Conservation (phyloP, 192 early-diverging fungal species). For the Rhizophagus prolifer region DNA sequence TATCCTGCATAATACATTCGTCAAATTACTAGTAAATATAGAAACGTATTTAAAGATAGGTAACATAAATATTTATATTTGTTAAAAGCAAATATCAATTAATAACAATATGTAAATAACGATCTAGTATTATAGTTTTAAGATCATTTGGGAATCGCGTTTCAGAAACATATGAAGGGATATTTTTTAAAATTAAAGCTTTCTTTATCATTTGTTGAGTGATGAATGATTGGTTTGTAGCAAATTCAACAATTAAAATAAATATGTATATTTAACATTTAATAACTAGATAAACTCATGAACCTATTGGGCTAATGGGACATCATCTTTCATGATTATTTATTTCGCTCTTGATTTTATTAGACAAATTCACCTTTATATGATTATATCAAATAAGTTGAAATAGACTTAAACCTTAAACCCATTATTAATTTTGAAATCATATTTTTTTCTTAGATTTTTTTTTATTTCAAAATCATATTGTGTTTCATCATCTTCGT, state of each 20-base stretch:
- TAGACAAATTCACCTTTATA: not conserved
- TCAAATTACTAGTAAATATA: too few species aligned
- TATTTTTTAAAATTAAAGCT: too few species aligned
- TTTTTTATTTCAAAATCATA: conserved; percentile 17
- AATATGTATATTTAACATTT: too few species aligned
- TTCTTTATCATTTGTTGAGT: not conserved
- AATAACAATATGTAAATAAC: not conserved
- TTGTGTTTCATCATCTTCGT: not conserved
- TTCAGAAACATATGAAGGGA: not conserved
- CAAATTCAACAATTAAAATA: conserved; percentile 15
- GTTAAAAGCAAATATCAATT: too few species aligned
- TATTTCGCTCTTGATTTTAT: not conserved
- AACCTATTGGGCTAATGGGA: not conserved
- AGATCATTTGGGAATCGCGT: not conserved
- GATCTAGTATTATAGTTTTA: not conserved
- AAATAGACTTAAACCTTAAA: conserved; percentile 25
- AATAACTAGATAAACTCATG: too few species aligned
- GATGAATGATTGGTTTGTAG: conserved; percentile 15
- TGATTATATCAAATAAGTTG: too few species aligned
- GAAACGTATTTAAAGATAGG: too few species aligned
- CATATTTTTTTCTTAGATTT: conserved; percentile 9
- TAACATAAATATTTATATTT: too few species aligned
- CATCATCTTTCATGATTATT: not conserved
- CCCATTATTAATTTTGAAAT: not conserved
- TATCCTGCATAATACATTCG: too few species aligned